Evolutionary conservation across 2,329 filamentous ascomycete genomes (phyloP).

Genomic region (Fusarium algeriense): DNA sequence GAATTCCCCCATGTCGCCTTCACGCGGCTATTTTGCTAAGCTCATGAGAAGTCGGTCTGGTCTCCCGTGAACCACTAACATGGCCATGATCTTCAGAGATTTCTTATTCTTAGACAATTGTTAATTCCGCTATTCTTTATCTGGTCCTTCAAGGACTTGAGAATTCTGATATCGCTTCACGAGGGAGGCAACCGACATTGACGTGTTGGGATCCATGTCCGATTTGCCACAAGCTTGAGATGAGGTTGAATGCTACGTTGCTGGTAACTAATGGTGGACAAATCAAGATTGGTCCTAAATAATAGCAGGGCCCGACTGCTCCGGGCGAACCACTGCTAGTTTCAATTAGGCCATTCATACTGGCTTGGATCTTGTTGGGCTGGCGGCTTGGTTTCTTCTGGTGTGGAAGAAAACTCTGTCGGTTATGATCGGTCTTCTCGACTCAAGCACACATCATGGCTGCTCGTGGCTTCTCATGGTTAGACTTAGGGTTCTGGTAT

Average conservation of each 20-base stretch:
- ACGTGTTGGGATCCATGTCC: conserved; percentile 38
- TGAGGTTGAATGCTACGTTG: conserved; percentile 44
- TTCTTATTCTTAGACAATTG: not conserved
- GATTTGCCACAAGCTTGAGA: conserved; percentile 40
- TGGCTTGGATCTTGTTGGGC: conserved; percentile 12
- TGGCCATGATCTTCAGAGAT: conserved; percentile 3
- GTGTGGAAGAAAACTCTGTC: conserved; percentile 9
- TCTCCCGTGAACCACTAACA: not conserved
- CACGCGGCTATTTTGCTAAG: conserved; percentile 26
- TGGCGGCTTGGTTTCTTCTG: conserved; percentile 3
- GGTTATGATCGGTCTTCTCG: conserved; percentile 34
- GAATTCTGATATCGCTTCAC: conserved; percentile 13
- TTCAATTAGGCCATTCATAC: conserved; percentile 20
- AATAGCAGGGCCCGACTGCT: conserved; percentile 28
- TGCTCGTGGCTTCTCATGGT: conserved; percentile 12
- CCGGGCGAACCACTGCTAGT: conserved; percentile 29
- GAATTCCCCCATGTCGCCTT: conserved; percentile 15
- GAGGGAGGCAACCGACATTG: conserved; percentile 30
- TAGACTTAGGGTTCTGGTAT: conserved; percentile 6
- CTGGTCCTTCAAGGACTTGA: not conserved
- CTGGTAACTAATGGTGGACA: conserved; percentile 32
- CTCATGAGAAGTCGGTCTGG: conserved; percentile 24
- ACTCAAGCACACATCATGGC: conserved; percentile 21
- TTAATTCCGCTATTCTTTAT: conserved; percentile 3
- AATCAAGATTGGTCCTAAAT: conserved; percentile 27